These are phyloP conservation scores for Aulographum hederae DNA, from an alignment of 2,329 filamentous ascomycete genomes.

Conservation along the genomic window DNA sequence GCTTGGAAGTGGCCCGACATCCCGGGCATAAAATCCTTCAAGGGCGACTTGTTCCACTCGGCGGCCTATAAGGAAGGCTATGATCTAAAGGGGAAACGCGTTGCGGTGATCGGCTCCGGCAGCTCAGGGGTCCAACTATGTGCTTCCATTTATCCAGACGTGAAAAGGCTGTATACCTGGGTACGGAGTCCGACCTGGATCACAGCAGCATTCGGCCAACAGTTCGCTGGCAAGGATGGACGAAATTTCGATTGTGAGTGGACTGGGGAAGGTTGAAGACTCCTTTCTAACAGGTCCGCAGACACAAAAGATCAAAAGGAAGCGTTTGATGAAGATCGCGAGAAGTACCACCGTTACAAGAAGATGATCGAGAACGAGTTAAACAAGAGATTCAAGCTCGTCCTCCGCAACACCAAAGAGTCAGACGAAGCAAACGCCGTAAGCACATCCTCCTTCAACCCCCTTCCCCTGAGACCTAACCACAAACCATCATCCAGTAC, in stretches of 20 bases:
- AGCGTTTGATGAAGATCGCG: background rate
- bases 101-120: constrained; percentile 35
- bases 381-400: background rate
- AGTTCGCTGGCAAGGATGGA: background rate
- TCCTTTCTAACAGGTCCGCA: background rate
- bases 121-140: constrained; percentile 14
- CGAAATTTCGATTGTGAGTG: background rate
- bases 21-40: constrained; percentile 31
- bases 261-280: background rate
- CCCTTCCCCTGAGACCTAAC: too few species aligned
- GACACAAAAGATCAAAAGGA: background rate
- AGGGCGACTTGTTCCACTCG: constrained; percentile 35
- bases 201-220: constrained; percentile 17
- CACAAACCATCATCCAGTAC: constrained; percentile 20
- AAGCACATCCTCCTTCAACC: too few species aligned
- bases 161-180: constrained; percentile 28
- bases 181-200: constrained; percentile 34
- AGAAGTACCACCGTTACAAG: background rate
- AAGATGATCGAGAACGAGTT: background rate
- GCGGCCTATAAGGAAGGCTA: constrained; percentile 35
- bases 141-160: constrained; percentile 6
- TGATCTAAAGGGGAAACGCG: constrained; percentile 27
- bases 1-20: constrained; percentile 34
- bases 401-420: background rate
- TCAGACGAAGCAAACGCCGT: background rate